These are phyloP conservation scores for Aspergillus panamensis DNA, from an alignment of 495 filamentous ascomycete species.

Conservation along the genomic window DNA sequence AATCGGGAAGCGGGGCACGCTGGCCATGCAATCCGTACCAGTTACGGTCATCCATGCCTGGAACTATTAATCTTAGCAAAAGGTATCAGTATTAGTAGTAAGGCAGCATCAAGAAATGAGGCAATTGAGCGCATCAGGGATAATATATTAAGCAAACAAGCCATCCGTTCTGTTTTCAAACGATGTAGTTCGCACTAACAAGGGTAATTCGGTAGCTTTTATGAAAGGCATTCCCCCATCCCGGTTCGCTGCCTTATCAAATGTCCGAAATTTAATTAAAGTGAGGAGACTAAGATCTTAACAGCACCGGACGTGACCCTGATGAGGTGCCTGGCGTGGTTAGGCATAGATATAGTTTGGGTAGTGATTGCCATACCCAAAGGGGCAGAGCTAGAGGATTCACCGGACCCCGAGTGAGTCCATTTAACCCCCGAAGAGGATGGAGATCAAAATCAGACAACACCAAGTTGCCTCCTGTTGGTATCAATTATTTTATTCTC, in stretches of 20 bases:
- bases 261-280: neutral
- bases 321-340: neutral
- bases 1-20: neutral
- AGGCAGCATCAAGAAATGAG: neutral
- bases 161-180: neutral
- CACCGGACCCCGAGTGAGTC: neutral
- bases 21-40: neutral
- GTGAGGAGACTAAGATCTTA: neutral
- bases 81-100: too few relatives aligned
- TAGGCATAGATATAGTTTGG: slow-evolving; percentile 14
- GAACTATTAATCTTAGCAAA: too few relatives aligned
- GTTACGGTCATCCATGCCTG: too few relatives aligned
- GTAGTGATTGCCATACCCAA: slow-evolving; percentile 16
- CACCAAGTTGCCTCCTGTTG: slow-evolving; percentile 6
- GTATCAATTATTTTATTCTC: slow-evolving; percentile 1
- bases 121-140: neutral
- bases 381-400: slow-evolving; percentile 9
- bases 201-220: neutral
- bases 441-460: neutral
- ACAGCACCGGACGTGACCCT: neutral
- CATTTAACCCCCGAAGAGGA: neutral
- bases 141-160: neutral
- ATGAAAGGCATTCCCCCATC: neutral
- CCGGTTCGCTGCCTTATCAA: neutral
- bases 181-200: neutral